Conservation (phyloP, 2,329 filamentous ascomycete species). For the Phialophora expanda region DNA sequence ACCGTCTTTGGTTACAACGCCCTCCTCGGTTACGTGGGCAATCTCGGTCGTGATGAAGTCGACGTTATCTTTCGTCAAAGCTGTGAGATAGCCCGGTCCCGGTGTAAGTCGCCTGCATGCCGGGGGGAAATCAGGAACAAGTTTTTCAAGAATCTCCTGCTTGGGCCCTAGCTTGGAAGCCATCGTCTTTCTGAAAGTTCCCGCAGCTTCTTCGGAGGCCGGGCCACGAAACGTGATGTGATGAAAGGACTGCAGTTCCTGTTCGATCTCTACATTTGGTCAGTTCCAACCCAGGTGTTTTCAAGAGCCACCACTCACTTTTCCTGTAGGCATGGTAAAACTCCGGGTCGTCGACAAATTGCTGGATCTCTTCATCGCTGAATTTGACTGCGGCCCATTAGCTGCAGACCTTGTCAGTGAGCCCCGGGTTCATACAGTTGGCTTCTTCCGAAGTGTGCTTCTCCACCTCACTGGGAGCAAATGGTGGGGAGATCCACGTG, state of each 20-base stretch:
- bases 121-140: constrained; percentile 44
- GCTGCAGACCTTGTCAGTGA: no score
- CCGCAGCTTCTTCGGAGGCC: constrained; percentile 2
- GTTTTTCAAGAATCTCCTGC: constrained; percentile 11
- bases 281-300: no score
- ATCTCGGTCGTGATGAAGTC: constrained; percentile 29
- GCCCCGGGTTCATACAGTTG: no score
- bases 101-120: constrained; percentile 53
- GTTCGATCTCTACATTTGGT: neutral
- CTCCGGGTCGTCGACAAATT: constrained; percentile 17
- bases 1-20: constrained; percentile 40
- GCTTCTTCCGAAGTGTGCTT: constrained; percentile 34
- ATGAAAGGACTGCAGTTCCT: constrained; percentile 4
- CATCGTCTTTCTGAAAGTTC: constrained; percentile 29
- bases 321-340: constrained; percentile 27
- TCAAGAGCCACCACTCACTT: constrained; percentile 32
- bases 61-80: constrained; percentile 36
- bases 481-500: constrained; percentile 33
- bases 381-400: constrained; percentile 40
- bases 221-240: neutral
- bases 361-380: constrained; percentile 22
- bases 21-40: constrained; percentile 21
- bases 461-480: constrained; percentile 27
- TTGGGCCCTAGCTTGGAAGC: constrained; percentile 34
- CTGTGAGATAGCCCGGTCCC: constrained; percentile 50